Percentiles rank a stretch among this genome's conserved stretches.
phyloP scores from a whole-genome alignment of 176 grass and related monocot species.

The Avena eriantha region DNA sequence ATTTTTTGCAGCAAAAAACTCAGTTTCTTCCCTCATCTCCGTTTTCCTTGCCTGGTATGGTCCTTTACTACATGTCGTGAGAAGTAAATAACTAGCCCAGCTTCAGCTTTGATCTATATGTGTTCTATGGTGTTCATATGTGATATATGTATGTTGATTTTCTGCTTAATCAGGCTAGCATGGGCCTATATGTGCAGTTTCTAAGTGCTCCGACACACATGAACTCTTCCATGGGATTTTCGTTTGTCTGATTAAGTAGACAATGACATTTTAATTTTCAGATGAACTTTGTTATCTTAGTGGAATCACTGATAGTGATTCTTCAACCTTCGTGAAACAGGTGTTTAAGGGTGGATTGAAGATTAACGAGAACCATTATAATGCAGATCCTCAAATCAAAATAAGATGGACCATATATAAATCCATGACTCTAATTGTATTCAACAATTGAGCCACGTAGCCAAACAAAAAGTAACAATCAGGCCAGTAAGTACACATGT shows the following conservation, averaged over 20 bases:
- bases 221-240: background rate
- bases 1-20: no score
- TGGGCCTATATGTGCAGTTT: background rate
- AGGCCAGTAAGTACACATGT: background rate
- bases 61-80: background rate
- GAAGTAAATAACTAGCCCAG: background rate
- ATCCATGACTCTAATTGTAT: background rate
- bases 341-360: background rate
- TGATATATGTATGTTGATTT: background rate
- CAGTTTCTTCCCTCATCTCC: no score
- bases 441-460: background rate
- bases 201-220: background rate
- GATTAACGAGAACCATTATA: no score
- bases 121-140: background rate
- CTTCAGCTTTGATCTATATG: slow-evolving; percentile 7
- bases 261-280: background rate
- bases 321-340: background rate
- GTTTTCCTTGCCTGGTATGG: background rate
- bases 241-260: background rate
- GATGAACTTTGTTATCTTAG: background rate
- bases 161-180: background rate
- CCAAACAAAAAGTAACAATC: background rate
- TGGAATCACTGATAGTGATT: background rate
- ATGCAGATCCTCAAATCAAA: no score
- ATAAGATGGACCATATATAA: background rate